phyloP scores from a whole-genome alignment of 78 protist genomes.

The Guillardia theta region DNA sequence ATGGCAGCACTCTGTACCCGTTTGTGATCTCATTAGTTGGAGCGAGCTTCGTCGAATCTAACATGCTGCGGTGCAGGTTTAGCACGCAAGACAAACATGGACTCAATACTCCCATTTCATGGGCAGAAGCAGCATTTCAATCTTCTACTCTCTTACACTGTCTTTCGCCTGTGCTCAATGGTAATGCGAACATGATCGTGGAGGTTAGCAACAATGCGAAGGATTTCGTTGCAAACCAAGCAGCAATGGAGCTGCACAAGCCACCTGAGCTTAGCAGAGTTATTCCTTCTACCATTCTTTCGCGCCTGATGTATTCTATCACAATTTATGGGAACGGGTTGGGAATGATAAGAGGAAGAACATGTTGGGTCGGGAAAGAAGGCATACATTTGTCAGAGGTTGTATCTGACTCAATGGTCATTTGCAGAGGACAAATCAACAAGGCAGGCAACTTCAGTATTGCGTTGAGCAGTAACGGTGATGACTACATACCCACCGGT shows the following conservation, averaged over 20 bases:
- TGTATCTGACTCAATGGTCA: neutral
- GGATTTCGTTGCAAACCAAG: neutral
- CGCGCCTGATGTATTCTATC: neutral
- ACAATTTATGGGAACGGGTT: neutral
- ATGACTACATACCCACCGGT: too few species aligned
- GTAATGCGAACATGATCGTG: neutral
- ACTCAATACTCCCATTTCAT: too few species aligned
- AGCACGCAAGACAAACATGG: neutral
- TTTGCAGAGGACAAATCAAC: too few species aligned
- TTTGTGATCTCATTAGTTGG: too few species aligned
- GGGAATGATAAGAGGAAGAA: neutral
- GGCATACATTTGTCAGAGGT: neutral
- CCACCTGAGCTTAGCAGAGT: neutral
- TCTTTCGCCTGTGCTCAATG: too few species aligned
- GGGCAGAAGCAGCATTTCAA: neutral
- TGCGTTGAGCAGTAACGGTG: too few species aligned
- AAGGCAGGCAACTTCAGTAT: too few species aligned
- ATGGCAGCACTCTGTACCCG: neutral
- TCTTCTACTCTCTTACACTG: neutral
- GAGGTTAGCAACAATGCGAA: neutral
- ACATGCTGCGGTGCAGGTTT: too few species aligned
- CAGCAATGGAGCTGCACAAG: neutral
- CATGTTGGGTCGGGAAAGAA: neutral
- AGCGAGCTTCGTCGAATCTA: too few species aligned
- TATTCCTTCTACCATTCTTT: neutral